Conservation (phyloP, 176 grass and related monocot genomes). For the Chrysopogon serrulatus region DNA sequence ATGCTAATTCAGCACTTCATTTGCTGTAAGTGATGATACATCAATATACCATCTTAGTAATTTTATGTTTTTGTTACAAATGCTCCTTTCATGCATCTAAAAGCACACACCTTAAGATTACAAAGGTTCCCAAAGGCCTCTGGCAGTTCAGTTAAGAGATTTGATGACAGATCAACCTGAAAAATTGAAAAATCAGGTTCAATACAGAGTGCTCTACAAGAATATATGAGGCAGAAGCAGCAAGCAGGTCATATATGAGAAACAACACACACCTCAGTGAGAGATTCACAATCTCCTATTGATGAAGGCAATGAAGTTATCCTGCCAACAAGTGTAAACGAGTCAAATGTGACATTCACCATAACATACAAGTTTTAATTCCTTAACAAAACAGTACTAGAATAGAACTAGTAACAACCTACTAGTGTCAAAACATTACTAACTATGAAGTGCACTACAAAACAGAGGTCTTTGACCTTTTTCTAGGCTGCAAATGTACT, state of each 20-base stretch:
- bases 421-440: background rate
- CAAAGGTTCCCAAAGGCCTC: slow-evolving; percentile 64
- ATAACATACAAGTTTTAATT: background rate
- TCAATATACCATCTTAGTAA: background rate
- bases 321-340: slow-evolving; percentile 41
- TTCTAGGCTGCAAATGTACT: background rate
- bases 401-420: background rate
- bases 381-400: slow-evolving; percentile 11
- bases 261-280: slow-evolving; percentile 54
- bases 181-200: slow-evolving; percentile 9
- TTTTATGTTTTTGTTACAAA: background rate
- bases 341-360: background rate
- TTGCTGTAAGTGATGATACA: background rate
- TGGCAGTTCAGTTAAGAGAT: slow-evolving; percentile 76
- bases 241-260: background rate
- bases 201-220: background rate
- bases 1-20: background rate
- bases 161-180: slow-evolving; percentile 83
- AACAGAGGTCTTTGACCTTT: background rate
- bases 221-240: background rate
- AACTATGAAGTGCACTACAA: background rate
- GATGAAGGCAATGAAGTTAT: slow-evolving; percentile 72
- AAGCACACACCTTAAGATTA: slow-evolving; percentile 71
- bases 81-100: slow-evolving; percentile 17
- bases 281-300: slow-evolving; percentile 75